Evolutionary conservation across 2,329 filamentous ascomycete species (phyloP).

Genomic region (Fusarium papillatum): DNA sequence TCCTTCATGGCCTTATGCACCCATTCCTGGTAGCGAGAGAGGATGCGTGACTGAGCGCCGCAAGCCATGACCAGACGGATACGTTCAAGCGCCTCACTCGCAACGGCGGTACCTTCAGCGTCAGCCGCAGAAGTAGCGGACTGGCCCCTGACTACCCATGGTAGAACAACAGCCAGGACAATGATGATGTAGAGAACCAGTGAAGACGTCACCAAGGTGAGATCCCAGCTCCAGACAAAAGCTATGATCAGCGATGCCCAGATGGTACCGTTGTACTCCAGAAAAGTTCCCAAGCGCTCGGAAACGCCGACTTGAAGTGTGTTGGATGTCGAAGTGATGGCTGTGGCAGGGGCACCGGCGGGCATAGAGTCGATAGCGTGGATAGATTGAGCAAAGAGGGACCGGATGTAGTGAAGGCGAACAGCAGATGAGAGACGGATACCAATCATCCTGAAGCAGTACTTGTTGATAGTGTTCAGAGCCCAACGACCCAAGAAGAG

Average conservation of each 20-base stretch:
- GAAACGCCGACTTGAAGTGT: constrained; percentile 68
- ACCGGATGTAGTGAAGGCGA: constrained; percentile 63
- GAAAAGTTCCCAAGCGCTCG: constrained; percentile 60
- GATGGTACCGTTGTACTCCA: constrained; percentile 58
- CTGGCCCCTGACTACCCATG: constrained; percentile 35
- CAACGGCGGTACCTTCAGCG: constrained; percentile 55
- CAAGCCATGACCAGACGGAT: constrained; percentile 59
- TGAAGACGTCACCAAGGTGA: constrained; percentile 65
- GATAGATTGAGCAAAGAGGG: constrained; percentile 64
- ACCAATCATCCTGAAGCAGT: constrained; percentile 61
- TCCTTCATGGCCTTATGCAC: constrained; percentile 51
- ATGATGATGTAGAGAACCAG: constrained; percentile 58
- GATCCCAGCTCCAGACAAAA: constrained; percentile 65
- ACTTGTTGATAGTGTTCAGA: constrained; percentile 41
- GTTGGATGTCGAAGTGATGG: constrained; percentile 67
- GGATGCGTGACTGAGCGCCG: constrained; percentile 55
- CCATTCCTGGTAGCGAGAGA: constrained; percentile 53
- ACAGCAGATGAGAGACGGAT: constrained; percentile 64
- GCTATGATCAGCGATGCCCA: constrained; percentile 62
- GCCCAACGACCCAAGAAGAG: constrained; percentile 41
- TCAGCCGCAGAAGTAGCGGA: constrained; percentile 35
- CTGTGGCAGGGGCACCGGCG: constrained; percentile 63
- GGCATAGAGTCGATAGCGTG: constrained; percentile 64
- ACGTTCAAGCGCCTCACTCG: constrained; percentile 57
- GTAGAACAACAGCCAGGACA: constrained; percentile 45